Percentiles rank a stretch among this genome's conserved stretches.
Conservation (phyloP, 805 yeast genomes). For the Candida loeiensis region DNA sequence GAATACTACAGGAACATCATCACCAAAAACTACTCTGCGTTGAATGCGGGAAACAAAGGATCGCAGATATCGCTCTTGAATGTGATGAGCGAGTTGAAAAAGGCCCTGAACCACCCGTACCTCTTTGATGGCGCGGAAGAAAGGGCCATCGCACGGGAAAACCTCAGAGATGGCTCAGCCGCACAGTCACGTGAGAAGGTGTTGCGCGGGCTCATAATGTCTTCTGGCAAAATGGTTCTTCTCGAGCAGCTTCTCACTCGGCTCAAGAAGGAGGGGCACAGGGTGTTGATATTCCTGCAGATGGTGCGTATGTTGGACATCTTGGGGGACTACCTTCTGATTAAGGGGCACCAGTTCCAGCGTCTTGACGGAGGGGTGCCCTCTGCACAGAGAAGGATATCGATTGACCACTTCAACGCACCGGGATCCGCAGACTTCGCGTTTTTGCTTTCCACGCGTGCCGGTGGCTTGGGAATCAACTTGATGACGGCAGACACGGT, state of each 20-base stretch:
- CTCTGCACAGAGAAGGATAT: conserved; percentile 85
- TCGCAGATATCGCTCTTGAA: conserved; percentile 83
- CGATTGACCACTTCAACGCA: conserved; percentile 95
- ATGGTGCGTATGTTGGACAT: conserved; percentile 97
- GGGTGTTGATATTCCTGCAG: conserved; percentile 92
- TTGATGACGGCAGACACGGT: conserved; percentile 99
- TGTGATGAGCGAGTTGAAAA: conserved; percentile 92
- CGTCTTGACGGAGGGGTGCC: conserved; percentile 96
- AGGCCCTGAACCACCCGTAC: conserved; percentile 97
- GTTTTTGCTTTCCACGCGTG: conserved; percentile 88
- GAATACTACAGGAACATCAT: conserved; percentile 91
- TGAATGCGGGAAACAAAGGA: conserved; percentile 78
- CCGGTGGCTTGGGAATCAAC: conserved; percentile 98
- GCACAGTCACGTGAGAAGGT: conserved; percentile 69
- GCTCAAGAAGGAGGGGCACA: conserved; percentile 87
- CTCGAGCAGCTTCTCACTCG: conserved; percentile 84
- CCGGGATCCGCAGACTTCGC: conserved; percentile 90
- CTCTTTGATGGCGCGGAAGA: conserved; percentile 91
- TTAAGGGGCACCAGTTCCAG: conserved; percentile 86
- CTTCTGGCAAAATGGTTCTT: conserved; percentile 96
- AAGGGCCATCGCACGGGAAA: conserved; percentile 56
- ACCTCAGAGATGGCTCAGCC: conserved; percentile 30
- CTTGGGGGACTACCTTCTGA: conserved; percentile 84
- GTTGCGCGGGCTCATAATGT: conserved; percentile 90
- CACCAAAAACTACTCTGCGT: conserved; percentile 87